These are phyloP conservation scores for Coemansia sp. DNA, from an alignment of 192 early-diverging fungal genomes.

Conservation along the genomic window DNA sequence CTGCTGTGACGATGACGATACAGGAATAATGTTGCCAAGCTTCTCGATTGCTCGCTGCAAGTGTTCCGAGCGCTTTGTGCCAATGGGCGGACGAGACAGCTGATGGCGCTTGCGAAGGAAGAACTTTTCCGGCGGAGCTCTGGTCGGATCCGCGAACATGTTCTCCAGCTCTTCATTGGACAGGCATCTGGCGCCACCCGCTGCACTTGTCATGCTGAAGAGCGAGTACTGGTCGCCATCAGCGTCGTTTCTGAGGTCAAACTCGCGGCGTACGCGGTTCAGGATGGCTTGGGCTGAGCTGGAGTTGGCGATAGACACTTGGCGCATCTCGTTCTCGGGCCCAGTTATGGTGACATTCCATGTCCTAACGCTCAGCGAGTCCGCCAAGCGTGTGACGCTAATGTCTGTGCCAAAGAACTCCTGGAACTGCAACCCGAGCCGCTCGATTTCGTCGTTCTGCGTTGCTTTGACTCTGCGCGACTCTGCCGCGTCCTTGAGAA, in stretches of 20 bases:
- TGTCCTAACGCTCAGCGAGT: slow-evolving; percentile 48
- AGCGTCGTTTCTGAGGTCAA: slow-evolving; percentile 70
- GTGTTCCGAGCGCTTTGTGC: slow-evolving; percentile 43
- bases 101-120: slow-evolving; percentile 71
- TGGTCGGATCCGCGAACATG: slow-evolving; percentile 69
- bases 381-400: slow-evolving; percentile 47
- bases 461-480: slow-evolving; percentile 3
- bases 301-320: slow-evolving; percentile 73
- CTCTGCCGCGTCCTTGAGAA: slow-evolving; percentile 22
- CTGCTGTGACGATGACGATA: not conserved
- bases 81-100: slow-evolving; percentile 48
- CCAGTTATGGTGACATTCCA: slow-evolving; percentile 76
- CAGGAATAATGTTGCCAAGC: slow-evolving; percentile 43
- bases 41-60: slow-evolving; percentile 45
- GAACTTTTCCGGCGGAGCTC: slow-evolving; percentile 67
- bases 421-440: slow-evolving; percentile 49
- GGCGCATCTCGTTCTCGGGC: slow-evolving; percentile 74
- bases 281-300: slow-evolving; percentile 70
- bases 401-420: slow-evolving; percentile 56
- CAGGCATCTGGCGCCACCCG: slow-evolving; percentile 66
- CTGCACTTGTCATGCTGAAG: slow-evolving; percentile 70
- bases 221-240: slow-evolving; percentile 68
- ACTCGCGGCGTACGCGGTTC: slow-evolving; percentile 73
- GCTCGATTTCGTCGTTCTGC: slow-evolving; percentile 38
- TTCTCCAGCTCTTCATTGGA: slow-evolving; percentile 75